Conservation (phyloP, 2,329 filamentous ascomycete genomes). For the Mycosphaerelloides madeirae region DNA sequence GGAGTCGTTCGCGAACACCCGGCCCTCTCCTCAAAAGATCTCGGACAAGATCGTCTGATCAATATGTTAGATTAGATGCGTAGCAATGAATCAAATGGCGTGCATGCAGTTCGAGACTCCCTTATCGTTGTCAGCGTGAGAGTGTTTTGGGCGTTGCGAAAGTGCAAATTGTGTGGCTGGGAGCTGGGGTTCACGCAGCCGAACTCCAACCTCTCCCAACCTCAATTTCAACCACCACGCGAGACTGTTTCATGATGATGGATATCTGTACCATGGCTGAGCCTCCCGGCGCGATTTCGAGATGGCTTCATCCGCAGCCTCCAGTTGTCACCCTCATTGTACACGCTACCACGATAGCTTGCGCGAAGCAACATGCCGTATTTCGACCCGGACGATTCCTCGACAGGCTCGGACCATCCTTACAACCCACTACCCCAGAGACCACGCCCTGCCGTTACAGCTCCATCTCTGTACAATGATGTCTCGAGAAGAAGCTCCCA, state of each 20-base stretch:
- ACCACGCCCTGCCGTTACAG: not conserved
- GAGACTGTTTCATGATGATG: not conserved
- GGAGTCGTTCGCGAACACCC: constrained; percentile 36
- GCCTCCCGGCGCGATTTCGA: not conserved
- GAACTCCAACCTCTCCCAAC: not conserved
- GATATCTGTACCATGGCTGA: not conserved
- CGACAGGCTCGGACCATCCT: not conserved
- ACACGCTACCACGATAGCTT: not conserved
- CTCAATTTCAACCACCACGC: not conserved
- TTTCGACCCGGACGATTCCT: not conserved
- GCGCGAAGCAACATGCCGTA: not conserved
- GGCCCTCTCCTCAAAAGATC: constrained; percentile 32
- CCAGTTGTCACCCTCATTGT: not conserved
- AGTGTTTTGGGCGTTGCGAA: too few species aligned
- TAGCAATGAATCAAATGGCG: too few species aligned
- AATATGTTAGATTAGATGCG: too few species aligned
- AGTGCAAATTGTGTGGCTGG: too few species aligned
- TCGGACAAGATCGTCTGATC: constrained; percentile 33
- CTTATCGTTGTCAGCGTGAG: too few species aligned
- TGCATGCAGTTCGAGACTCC: too few species aligned
- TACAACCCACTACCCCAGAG: not conserved
- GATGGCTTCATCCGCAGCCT: not conserved
- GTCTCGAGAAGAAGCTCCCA: not conserved
- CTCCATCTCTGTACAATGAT: not conserved
- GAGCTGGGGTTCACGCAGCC: not conserved